phyloP scores from a whole-genome alignment of 2,329 filamentous ascomycete species.

The Neonectria sp. region DNA sequence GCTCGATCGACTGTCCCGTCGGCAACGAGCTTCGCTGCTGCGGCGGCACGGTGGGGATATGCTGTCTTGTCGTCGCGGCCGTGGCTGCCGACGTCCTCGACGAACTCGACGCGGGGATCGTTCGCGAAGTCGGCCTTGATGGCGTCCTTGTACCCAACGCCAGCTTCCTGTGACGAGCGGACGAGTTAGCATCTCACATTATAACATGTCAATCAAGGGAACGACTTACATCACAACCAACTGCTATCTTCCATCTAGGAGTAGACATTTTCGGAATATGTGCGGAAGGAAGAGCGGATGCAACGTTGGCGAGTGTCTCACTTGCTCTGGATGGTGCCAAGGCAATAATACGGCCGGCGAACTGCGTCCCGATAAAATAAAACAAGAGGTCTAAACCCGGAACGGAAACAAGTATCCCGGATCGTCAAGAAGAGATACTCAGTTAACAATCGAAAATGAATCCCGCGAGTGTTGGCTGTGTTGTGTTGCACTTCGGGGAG shows the following conservation, averaged over 20 bases:
- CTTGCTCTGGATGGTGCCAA: conserved; percentile 11
- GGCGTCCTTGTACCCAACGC: conserved; percentile 82
- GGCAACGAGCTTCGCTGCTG: conserved; percentile 75
- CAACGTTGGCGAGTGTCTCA: conserved; percentile 6
- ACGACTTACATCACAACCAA: conserved; percentile 67
- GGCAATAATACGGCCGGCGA: neutral
- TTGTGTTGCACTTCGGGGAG: neutral
- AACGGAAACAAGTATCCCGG: neutral
- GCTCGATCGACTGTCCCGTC: conserved; percentile 81
- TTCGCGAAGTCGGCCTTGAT: conserved; percentile 81
- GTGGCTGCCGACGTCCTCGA: conserved; percentile 81
- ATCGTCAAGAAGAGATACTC: neutral
- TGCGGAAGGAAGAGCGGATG: conserved; percentile 26
- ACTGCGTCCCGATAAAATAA: neutral
- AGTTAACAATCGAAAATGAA: conserved; percentile 1
- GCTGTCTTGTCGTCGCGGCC: conserved; percentile 80
- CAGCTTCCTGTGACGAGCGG: conserved; percentile 71
- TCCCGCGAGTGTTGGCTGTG: conserved; percentile 7
- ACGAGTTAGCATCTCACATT: neutral
- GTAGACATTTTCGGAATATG: conserved; percentile 53
- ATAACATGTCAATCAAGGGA: neutral
- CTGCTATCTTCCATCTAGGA: conserved; percentile 67
- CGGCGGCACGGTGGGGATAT: conserved; percentile 84
- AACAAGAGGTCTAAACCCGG: neutral
- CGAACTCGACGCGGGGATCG: conserved; percentile 71